Percentiles rank a stretch among this genome's conserved stretches.
Evolutionary conservation across 345 rosid genomes (phyloP).

Genomic region (Syzygium grande): DNA sequence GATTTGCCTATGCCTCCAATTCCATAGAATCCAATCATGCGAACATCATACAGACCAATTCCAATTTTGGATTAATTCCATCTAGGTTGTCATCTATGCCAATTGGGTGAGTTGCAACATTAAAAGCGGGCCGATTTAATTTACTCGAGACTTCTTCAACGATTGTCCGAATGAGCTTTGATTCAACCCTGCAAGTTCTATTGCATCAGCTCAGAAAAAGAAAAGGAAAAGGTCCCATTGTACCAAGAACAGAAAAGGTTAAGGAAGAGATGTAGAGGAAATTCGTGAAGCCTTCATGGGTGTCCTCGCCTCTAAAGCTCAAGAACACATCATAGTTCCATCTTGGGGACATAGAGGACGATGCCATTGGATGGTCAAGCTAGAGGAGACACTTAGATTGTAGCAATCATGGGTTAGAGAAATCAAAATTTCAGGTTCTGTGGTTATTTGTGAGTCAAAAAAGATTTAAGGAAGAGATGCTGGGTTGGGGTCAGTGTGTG

Average conservation of each 20-base stretch:
- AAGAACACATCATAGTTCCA: conserved; percentile 22
- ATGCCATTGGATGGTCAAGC: neutral
- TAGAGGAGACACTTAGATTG: neutral
- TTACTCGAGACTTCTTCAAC: conserved; percentile 16
- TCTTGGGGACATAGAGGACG: neutral
- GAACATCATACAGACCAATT: neutral
- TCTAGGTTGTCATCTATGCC: conserved; percentile 8
- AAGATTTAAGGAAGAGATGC: neutral
- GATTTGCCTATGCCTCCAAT: conserved; percentile 15
- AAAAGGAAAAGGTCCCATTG: neutral
- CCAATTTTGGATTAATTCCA: neutral
- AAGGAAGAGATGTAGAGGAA: conserved; percentile 1
- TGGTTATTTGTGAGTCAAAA: neutral
- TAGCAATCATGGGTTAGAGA: neutral
- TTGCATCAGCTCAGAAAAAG: neutral
- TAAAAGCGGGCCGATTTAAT: conserved; percentile 7
- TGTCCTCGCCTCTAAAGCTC: conserved; percentile 24
- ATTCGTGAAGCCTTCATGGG: conserved; percentile 15
- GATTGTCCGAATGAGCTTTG: neutral
- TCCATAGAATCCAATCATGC: conserved; percentile 13
- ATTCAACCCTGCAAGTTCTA: conserved; percentile 6
- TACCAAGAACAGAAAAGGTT: neutral
- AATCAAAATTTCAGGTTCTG: neutral
- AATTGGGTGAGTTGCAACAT: conserved; percentile 7
- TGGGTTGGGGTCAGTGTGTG: neutral